These are phyloP conservation scores for Pestalotiopsis fici DNA, from an alignment of 2,329 filamentous ascomycete species.

Conservation along the genomic window DNA sequence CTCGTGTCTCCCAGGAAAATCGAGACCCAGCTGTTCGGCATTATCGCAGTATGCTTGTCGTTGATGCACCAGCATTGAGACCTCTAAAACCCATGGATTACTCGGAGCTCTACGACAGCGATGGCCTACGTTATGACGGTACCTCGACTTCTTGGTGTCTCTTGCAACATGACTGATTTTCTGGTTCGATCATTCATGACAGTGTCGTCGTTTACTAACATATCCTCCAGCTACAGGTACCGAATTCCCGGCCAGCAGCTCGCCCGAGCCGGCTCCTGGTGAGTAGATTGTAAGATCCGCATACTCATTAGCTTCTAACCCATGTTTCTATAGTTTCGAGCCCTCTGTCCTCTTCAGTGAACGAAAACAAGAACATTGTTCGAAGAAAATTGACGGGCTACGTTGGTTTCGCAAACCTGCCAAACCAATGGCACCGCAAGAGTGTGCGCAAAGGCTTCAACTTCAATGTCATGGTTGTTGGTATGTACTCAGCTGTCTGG, in stretches of 20 bases:
- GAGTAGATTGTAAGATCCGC: slow-evolving; percentile 30
- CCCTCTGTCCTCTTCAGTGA: slow-evolving; percentile 47
- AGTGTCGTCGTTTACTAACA: slow-evolving; percentile 35
- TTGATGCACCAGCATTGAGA: slow-evolving; percentile 49
- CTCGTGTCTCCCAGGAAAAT: slow-evolving; percentile 37
- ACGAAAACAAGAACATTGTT: slow-evolving; percentile 90
- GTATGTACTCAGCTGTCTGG: slow-evolving; percentile 53
- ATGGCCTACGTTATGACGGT: slow-evolving; percentile 18
- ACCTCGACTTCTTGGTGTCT: slow-evolving; percentile 17
- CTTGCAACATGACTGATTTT: slow-evolving; percentile 21
- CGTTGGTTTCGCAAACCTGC: slow-evolving; percentile 96
- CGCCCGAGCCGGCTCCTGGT: slow-evolving; percentile 42
- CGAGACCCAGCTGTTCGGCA: slow-evolving; percentile 32
- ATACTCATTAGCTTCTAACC: not conserved
- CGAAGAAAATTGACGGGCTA: slow-evolving; percentile 98
- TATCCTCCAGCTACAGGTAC: slow-evolving; percentile 34
- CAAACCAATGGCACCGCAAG: slow-evolving; percentile 99
- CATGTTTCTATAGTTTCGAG: slow-evolving; percentile 26
- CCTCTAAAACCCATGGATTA: slow-evolving; percentile 45
- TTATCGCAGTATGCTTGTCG: slow-evolving; percentile 56
- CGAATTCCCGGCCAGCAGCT: slow-evolving; percentile 22
- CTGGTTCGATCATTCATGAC: slow-evolving; percentile 9
- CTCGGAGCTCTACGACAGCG: slow-evolving; percentile 44
- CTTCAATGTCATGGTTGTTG: slow-evolving; percentile 99
- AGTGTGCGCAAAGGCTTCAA: slow-evolving; percentile 99